Evolutionary conservation across 805 yeast species (phyloP), one percentile per base, ranked within the genome.

Genomic region (Wickerhamomyces queroliae): DNA sequence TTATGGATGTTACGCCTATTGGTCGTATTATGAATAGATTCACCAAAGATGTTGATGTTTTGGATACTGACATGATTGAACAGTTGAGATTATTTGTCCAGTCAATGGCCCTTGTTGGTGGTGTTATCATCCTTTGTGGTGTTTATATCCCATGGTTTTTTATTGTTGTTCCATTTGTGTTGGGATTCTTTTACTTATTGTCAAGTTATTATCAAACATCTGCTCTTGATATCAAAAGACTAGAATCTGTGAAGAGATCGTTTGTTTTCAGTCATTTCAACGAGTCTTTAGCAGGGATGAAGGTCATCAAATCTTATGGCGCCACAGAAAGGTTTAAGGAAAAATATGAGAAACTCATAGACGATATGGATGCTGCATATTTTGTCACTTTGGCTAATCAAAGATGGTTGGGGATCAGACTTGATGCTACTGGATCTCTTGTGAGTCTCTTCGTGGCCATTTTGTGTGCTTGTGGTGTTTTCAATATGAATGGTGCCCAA

Each of bases 1-100:
- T 78, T 53, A 78, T 86, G 70, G 95, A 88, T 57, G 74, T 86
- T 11, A 83, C 93, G 0, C 96, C 95, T 5, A 69, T 84, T 63
- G 95, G 96, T 4, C 71, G 95, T 52, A 83, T 87, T 42, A 64
- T 88, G 58, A 87, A 85, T 61, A 67, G 95, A 49, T 87, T 87
- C 58, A 86, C 95, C 3, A 85, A 85, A 52, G 96, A 87, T 58
- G 82, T 90, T 1, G 95, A 87, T 55, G 78, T 78, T 13, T 64
- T 87, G 55, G 95, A 88, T 54, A 84, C 85, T 52, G 91, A 83
- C 60, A 61, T 87, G 49, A 72, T 76, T 34, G 89, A 84, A 54
- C 84, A 81, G 51, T 47, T 82, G 38, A 69, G 93, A 44, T 62
- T 79, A 58, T 66, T 83, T 33, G 48, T 79, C 33, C 74, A 67